Percentiles rank a stretch among this genome's conserved stretches.
Evolutionary conservation across 75 land plant species (phyloP).

Genomic region (Ceratopteris richardii): DNA sequence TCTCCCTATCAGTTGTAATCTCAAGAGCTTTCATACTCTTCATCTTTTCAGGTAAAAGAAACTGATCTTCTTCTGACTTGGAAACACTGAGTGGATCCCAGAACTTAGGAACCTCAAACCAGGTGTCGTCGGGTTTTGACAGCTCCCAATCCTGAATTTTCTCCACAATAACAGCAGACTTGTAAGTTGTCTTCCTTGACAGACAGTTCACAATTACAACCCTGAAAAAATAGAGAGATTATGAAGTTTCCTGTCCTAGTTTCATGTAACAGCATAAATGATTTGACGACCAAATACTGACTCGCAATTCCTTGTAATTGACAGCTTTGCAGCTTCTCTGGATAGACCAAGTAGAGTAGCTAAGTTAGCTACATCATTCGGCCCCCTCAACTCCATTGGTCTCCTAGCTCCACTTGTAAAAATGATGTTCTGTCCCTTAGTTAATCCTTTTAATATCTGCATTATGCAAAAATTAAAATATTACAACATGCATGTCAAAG

Average conservation of each 20-base stretch:
- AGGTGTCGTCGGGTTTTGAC: conserved; percentile 15
- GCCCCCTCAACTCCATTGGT: conserved; percentile 69
- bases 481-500: too few species aligned
- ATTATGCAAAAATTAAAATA: too few species aligned
- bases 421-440: conserved; percentile 66
- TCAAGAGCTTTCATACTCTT: too few species aligned
- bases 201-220: conserved; percentile 29
- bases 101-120: conserved; percentile 32
- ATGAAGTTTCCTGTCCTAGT: too few species aligned
- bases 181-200: conserved; percentile 58
- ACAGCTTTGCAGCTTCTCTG: conserved; percentile 59
- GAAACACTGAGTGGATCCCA: conserved; percentile 87
- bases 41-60: too few species aligned
- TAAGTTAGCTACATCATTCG: conserved; percentile 83
- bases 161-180: conserved; percentile 63
- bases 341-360: conserved; percentile 66
- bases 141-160: conserved; percentile 22
- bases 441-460: conserved; percentile 60
- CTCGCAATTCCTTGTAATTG: conserved; percentile 83
- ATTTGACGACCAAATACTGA: conserved; percentile 10
- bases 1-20: too few species aligned
- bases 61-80: too few species aligned
- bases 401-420: conserved; percentile 65
- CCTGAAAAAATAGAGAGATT: too few species aligned
- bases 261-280: conserved; percentile 10